These are phyloP conservation scores for Hypoxylon crocopeplum DNA, from an alignment of 495 filamentous ascomycete genomes.

Conservation along the genomic window DNA sequence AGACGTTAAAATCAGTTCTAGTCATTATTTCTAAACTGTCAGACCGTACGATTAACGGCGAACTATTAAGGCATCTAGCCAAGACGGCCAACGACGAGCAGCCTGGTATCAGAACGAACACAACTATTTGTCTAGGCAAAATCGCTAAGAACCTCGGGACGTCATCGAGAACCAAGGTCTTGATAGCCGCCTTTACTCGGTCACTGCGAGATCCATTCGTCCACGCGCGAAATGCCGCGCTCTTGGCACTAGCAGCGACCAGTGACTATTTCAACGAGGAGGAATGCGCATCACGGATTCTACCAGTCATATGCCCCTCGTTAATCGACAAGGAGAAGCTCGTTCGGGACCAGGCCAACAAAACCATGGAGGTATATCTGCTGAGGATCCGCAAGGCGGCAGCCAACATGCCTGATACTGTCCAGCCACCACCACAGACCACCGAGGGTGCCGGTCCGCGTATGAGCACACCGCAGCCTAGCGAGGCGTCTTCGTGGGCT, in stretches of 20 bases:
- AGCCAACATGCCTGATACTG: conserved; percentile 80
- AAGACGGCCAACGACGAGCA: conserved; percentile 98
- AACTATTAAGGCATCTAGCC: conserved; percentile 86
- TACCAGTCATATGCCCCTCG: conserved; percentile 82
- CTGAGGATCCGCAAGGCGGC: conserved; percentile 81
- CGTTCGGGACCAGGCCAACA: conserved; percentile 87
- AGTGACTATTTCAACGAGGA: conserved; percentile 86
- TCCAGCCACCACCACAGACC: conserved; percentile 56
- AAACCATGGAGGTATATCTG: conserved; percentile 89
- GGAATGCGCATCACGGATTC: conserved; percentile 81
- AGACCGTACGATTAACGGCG: conserved; percentile 91
- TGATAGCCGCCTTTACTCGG: conserved; percentile 88
- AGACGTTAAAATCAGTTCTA: conserved; percentile 92
- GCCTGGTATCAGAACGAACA: conserved; percentile 96
- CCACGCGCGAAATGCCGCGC: conserved; percentile 86
- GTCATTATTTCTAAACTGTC: conserved; percentile 85
- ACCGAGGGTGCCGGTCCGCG: conserved; percentile 62
- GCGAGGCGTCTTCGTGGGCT: conserved; percentile 73
- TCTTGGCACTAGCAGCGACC: conserved; percentile 85
- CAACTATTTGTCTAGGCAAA: conserved; percentile 94
- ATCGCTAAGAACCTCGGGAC: conserved; percentile 88
- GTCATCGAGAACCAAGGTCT: conserved; percentile 83
- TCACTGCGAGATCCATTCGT: conserved; percentile 92
- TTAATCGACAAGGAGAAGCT: conserved; percentile 90
- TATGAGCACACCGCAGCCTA: conserved; percentile 74